Conservation (phyloP, 169 alveolate species). For the Plasmodium ovale region DNA sequence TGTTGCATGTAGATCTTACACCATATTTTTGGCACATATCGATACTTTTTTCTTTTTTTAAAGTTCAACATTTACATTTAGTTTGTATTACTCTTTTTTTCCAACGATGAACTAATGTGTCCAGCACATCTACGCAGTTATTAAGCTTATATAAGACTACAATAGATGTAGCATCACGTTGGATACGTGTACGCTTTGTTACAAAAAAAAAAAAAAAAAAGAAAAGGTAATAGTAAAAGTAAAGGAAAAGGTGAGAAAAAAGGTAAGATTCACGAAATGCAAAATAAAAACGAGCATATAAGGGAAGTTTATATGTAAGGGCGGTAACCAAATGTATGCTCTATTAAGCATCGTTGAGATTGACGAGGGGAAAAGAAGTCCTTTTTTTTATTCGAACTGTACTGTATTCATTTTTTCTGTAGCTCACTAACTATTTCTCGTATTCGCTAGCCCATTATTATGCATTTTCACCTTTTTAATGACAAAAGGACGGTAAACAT, state of each 20-base stretch:
- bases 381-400: background rate
- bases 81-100: background rate
- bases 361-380: too few species aligned
- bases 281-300: too few species aligned
- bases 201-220: constrained; percentile 16
- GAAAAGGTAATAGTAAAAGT: constrained; percentile 3
- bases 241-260: background rate
- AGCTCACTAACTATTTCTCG: constrained; percentile 49
- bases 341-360: too few species aligned
- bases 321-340: too few species aligned
- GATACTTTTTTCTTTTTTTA: background rate
- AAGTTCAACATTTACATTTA: background rate
- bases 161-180: too few species aligned
- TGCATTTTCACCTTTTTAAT: constrained; percentile 76
- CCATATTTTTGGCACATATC: background rate
- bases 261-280: background rate
- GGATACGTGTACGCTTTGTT: constrained; percentile 1
- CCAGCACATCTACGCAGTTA: too few species aligned
- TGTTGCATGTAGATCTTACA: background rate
- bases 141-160: too few species aligned
- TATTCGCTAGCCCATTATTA: constrained; percentile 28
- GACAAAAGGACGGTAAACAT: constrained; percentile 85
- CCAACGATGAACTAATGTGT: background rate
- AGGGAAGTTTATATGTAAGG: too few species aligned
- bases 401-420: constrained; percentile 15